Conservation (phyloP, 2,329 filamentous ascomycete genomes). For the Periglandula ipomoeae region DNA sequence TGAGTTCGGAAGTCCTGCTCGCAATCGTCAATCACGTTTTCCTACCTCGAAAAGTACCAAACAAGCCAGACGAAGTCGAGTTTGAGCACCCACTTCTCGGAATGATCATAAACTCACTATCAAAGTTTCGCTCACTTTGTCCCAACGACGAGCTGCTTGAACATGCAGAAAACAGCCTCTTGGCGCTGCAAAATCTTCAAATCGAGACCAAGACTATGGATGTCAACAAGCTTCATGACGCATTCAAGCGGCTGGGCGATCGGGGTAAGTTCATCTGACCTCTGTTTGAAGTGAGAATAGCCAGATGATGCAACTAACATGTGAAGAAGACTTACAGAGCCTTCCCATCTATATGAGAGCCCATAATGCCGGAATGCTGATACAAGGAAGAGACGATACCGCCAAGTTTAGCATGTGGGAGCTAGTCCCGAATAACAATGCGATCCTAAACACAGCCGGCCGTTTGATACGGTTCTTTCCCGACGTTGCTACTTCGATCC, state of each 20-base stretch:
- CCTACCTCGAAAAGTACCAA: conserved; percentile 5
- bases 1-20: neutral
- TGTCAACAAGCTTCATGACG: neutral
- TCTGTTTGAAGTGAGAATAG: neutral
- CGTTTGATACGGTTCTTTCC: conserved; percentile 1
- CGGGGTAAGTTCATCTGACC: neutral
- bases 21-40: conserved; percentile 7
- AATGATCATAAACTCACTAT: neutral
- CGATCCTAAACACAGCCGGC: neutral
- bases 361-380: conserved; percentile 1
- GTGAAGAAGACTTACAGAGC: neutral
- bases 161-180: neutral
- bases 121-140: neutral
- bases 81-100: neutral
- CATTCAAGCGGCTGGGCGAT: neutral
- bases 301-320: too few species aligned
- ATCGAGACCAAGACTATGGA: neutral
- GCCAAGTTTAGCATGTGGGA: neutral
- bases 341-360: neutral
- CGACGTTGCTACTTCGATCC: neutral
- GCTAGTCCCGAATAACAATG: neutral
- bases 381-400: neutral
- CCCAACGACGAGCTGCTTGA: neutral
- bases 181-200: neutral
- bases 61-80: neutral